Evolutionary conservation across 2,329 filamentous ascomycete genomes (phyloP).

Genomic region (Cylindrodendrum hubeiense): DNA sequence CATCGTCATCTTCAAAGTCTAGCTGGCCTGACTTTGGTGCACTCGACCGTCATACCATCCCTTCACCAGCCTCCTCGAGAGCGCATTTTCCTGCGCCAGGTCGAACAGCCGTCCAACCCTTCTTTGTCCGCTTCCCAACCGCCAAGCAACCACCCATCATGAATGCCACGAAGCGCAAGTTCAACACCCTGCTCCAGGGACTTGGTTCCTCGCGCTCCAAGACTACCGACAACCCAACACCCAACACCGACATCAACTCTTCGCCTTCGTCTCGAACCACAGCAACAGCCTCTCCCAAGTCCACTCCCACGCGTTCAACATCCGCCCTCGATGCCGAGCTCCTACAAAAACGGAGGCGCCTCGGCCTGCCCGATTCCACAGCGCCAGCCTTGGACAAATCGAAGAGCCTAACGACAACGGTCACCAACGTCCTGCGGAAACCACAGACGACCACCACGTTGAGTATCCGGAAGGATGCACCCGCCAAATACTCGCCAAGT

Average conservation of each 20-base stretch:
- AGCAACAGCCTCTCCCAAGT: slow-evolving; percentile 26
- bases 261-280: slow-evolving; percentile 27
- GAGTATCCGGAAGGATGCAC: slow-evolving; percentile 41
- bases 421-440: slow-evolving; percentile 42
- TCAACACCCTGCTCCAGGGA: slow-evolving; percentile 79
- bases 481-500: slow-evolving; percentile 84
- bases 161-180: slow-evolving; percentile 86
- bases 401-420: slow-evolving; percentile 36
- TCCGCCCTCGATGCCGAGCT: slow-evolving; percentile 53
- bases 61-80: not conserved
- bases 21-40: slow-evolving; percentile 19
- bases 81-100: not conserved
- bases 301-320: slow-evolving; percentile 26
- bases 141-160: slow-evolving; percentile 56
- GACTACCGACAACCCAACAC: slow-evolving; percentile 17
- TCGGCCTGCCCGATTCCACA: slow-evolving; percentile 58
- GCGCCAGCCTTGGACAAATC: slow-evolving; percentile 46
- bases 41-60: not conserved
- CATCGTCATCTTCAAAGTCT: slow-evolving; percentile 22
- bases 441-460: slow-evolving; percentile 37
- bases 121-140: not conserved
- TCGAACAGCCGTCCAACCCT: not conserved
- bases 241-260: slow-evolving; percentile 15
- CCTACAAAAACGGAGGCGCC: slow-evolving; percentile 65
- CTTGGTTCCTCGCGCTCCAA: slow-evolving; percentile 62